Percentiles rank a stretch among this genome's conserved stretches.
These are phyloP conservation scores for Plenodomus lindquistii DNA, from an alignment of 2,329 filamentous ascomycete species.

Conservation along the genomic window DNA sequence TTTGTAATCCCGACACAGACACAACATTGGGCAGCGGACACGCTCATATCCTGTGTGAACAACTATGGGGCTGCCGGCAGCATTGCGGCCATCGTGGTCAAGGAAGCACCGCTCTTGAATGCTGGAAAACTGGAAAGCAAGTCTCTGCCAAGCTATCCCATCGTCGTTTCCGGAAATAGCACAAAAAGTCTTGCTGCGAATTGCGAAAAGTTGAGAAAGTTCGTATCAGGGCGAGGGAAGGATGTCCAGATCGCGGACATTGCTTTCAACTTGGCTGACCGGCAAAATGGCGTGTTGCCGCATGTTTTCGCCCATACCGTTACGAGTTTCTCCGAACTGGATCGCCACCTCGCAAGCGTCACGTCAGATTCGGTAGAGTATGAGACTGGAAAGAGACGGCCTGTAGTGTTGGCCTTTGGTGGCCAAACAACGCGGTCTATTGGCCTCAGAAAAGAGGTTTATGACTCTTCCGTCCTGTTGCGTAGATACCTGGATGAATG, in stretches of 20 bases:
- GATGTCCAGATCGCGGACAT: slow-evolving; percentile 5
- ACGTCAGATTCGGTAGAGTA: too few species aligned
- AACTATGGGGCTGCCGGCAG: slow-evolving; percentile 27
- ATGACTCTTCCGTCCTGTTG: slow-evolving; percentile 9
- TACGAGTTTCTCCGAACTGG: too few species aligned
- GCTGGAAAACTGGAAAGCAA: too few species aligned
- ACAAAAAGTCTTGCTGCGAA: slow-evolving; percentile 1
- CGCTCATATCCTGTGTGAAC: slow-evolving; percentile 20
- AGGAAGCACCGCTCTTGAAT: too few species aligned
- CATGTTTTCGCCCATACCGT: too few species aligned
- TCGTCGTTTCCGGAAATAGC: slow-evolving; percentile 2
- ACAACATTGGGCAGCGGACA: slow-evolving; percentile 10
- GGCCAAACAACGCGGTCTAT: slow-evolving; percentile 18
- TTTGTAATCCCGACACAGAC: slow-evolving; percentile 15
- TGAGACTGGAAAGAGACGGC: too few species aligned
- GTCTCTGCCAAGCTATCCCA: neutral
- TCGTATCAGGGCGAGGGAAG: neutral
- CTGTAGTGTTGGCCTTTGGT: slow-evolving; percentile 26
- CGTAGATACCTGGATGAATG: slow-evolving; percentile 15
- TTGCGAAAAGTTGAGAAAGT: neutral
- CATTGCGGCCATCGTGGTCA: slow-evolving; percentile 21
- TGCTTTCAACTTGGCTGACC: slow-evolving; percentile 14
- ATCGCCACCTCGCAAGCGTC: too few species aligned
- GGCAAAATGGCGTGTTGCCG: slow-evolving; percentile 10
- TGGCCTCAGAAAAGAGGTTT: slow-evolving; percentile 10